Conservation (phyloP, 1,284 basidiomycete genomes). For the Irpex sp. region DNA sequence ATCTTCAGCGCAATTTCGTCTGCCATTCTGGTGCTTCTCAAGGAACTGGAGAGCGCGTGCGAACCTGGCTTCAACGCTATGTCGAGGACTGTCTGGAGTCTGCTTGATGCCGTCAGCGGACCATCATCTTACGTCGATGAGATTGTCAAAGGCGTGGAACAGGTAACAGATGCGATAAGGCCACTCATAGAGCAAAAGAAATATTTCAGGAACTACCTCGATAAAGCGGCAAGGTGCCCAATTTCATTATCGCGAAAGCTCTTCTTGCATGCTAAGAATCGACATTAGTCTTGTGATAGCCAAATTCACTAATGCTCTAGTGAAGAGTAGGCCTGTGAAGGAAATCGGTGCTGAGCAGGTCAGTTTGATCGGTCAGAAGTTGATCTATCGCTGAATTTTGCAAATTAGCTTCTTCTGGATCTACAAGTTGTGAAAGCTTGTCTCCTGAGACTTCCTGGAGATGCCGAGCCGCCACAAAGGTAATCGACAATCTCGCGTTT, state of each 20-base stretch:
- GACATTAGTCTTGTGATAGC: constrained; percentile 68
- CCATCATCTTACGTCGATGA: constrained; percentile 81
- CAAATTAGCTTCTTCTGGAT: constrained; percentile 79
- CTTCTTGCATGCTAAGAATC: not conserved
- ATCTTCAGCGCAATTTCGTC: constrained; percentile 70
- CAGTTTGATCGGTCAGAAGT: constrained; percentile 16
- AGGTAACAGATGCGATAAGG: constrained; percentile 63
- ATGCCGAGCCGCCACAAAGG: constrained; percentile 54
- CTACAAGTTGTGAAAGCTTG: constrained; percentile 84
- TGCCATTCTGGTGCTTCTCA: constrained; percentile 73
- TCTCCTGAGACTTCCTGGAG: constrained; percentile 80
- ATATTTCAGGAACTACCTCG: constrained; percentile 87
- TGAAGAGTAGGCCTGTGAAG: constrained; percentile 83
- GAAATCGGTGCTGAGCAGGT: constrained; percentile 95
- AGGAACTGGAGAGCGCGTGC: constrained; percentile 78
- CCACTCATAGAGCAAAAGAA: constrained; percentile 88
- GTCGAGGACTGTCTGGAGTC: constrained; percentile 74
- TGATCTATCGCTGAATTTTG: constrained; percentile 1
- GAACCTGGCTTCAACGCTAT: constrained; percentile 77
- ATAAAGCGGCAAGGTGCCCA: constrained; percentile 81
- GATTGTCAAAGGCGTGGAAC: constrained; percentile 61
- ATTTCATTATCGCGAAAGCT: constrained; percentile 5
- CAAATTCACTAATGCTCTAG: constrained; percentile 84
- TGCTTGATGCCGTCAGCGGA: constrained; percentile 79
- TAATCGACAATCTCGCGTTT: constrained; percentile 25